Base-by-base conservation (phyloP, 139 green algal species). In the Picochlorum sp. region DNA sequence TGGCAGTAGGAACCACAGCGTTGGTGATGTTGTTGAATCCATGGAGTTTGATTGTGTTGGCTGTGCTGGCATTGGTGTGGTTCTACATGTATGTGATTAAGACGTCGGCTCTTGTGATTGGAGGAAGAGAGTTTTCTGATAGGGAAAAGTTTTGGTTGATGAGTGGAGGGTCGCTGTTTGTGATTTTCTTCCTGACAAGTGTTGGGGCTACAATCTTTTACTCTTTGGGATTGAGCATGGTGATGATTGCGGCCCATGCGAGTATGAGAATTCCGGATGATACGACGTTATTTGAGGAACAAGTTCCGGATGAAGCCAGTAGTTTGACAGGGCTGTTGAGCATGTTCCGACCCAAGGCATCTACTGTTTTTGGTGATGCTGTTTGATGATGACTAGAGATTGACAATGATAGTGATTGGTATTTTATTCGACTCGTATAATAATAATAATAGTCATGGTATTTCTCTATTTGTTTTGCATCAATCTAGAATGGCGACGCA, bases 111-210 rank as follows among this genome's bases (percentile, higher is more conserved):
- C 59, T 98, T 2, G 69, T 83, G 3, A 79, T 97, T 30, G 77
- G 73, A 6, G 91, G 86, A 38, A 75, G 88, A 18, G 81, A 86
- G 45, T 67, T 95, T 82, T 91, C 83, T 61, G 83, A 95, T 6
- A 77, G 82, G 2, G 88, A 96, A 63, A 94, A 92, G 72, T 76
- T 96, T 24, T 60, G 95, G 28, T 81, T 71, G 1, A 88, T 95
- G 70, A 73, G 74, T 7, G 85, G 58, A 15, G 58, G 86, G 3
- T 90, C 82, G 6, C 79, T 91, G 31, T 65, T 97, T 20, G 68
- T 86, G 16, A 77, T 96, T 5, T 97, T 98, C 77, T 92, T 96
- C 69, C 61, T 97, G 13, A 95, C 91, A 75, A 89, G 78, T 38
- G 90, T 97, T 9, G 92, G 85, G 0, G 81, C 79, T 7, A 74